These are phyloP conservation scores for Aspergillus alliaceus DNA, from an alignment of 2,329 filamentous ascomycete genomes.

Conservation along the genomic window DNA sequence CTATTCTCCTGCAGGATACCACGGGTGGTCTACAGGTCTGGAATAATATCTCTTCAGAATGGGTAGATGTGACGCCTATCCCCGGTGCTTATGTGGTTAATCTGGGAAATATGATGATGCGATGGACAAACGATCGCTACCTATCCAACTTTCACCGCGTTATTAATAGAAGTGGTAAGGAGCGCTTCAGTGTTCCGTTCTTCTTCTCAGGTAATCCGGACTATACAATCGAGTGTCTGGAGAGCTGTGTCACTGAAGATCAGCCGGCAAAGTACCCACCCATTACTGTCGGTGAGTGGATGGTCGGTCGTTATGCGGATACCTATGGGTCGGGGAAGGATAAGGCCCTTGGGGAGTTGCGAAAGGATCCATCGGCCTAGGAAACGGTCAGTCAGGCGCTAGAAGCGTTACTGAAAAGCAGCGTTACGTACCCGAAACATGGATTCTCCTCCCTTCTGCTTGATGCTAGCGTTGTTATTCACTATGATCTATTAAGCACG, in stretches of 20 bases:
- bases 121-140: constrained; percentile 30
- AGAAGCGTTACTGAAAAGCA: no score
- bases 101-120: constrained; percentile 31
- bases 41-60: constrained; percentile 20
- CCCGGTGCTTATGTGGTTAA: constrained; percentile 30
- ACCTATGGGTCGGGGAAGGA: constrained; percentile 16
- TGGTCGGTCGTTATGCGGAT: constrained; percentile 23
- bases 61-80: constrained; percentile 26
- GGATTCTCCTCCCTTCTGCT: no score
- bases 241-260: constrained; percentile 12
- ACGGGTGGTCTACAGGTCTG: constrained; percentile 29
- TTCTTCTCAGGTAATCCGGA: constrained; percentile 29
- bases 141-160: constrained; percentile 30
- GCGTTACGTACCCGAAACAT: no score
- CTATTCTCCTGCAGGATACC: constrained; percentile 31
- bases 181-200: constrained; percentile 28
- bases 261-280: constrained; percentile 24
- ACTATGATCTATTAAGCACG: no score
- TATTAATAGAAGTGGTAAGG: constrained; percentile 25
- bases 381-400: no score
- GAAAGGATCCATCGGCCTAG: no score
- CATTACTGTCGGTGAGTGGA: constrained; percentile 25
- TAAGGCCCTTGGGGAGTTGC: not conserved
- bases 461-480: no score
- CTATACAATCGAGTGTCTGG: constrained; percentile 24